Base-by-base conservation (phyloP, 768 basidiomycete genomes). In the Dentipellis sp. region DNA sequence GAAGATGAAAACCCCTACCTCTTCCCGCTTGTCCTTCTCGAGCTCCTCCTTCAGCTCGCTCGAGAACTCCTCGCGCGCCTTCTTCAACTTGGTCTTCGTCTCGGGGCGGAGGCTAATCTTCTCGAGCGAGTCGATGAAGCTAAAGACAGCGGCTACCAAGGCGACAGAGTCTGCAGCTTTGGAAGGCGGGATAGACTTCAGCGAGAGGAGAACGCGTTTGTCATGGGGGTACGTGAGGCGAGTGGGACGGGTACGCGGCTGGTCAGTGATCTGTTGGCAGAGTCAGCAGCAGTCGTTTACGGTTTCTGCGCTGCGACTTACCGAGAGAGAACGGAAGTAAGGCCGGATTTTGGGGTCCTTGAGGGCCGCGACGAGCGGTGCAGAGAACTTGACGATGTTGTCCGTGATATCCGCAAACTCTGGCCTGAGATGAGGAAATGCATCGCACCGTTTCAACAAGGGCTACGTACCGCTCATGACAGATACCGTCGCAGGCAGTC, bases 401-500 rank as follows among this genome's bases (percentile, higher is more conserved):
- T 94, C 90, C 2, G 90, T 88, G 55, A 91, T 75, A 62, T 95
- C 94, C 10, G 88, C 88, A 61, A 82, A 90, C 72, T 97, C 94
- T 82, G 67, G 29, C 49, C 38, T 36, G 50, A 46, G 39, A 51
- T 37, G 40, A 48, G 47, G 16, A 53, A 56, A 57, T 63, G 42
- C 34, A 61, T 0, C 8, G 23, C 11, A 22, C 4, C 19, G 22
- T 50, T 10, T 40, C 10, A 40, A 23, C 9, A 50, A 52, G 5
- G 47, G 22, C 14, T 34, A 35, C 21, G 46, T 64, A 84, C 84
- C 84, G 57, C 90, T 84, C 86, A 94, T 91, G 62, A 92, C 78
- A 11, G 83, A 80, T 47, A 86, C 73, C 17, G 75, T 72, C 0
- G 78, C 62, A 3, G 89, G 86, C 22, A 95, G 72, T 14, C 73